A percentile compares a stretch with the other conserved stretches of the same genome.
These are phyloP conservation scores for Hymenoscyphus scutula DNA, from an alignment of 2,329 filamentous ascomycete genomes.

Conservation along the genomic window DNA sequence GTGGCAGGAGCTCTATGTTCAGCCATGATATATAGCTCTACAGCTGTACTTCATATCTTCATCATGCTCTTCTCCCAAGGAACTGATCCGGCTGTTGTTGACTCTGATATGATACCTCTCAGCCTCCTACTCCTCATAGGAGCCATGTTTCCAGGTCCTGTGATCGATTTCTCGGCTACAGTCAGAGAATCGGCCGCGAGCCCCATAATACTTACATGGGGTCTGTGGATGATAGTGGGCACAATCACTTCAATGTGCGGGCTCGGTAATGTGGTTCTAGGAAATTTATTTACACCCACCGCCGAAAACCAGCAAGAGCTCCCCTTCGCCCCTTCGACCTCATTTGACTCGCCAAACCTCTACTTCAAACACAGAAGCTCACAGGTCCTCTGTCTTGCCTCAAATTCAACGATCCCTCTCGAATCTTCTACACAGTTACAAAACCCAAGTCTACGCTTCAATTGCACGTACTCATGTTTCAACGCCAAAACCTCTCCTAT, in stretches of 20 bases:
- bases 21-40: not conserved
- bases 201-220: not conserved
- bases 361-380: not conserved
- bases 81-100: not conserved
- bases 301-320: not conserved
- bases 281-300: not conserved
- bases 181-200: not conserved
- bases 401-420: not conserved
- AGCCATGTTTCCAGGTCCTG: not conserved
- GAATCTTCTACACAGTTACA: not conserved
- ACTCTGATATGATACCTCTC: not conserved
- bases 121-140: not conserved
- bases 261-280: not conserved
- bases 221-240: not conserved
- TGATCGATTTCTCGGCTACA: not conserved
- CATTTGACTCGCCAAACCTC: not conserved
- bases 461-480: not conserved
- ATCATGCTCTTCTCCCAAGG: not conserved
- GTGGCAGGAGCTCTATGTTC: not conserved
- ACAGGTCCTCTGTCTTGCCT: not conserved
- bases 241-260: not conserved
- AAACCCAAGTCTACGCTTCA: not conserved
- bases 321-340: not conserved
- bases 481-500: not conserved
- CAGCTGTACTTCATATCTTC: not conserved